phyloP scores from a whole-genome alignment of 2,329 filamentous ascomycete species.

The Cyanodermella asteris region DNA sequence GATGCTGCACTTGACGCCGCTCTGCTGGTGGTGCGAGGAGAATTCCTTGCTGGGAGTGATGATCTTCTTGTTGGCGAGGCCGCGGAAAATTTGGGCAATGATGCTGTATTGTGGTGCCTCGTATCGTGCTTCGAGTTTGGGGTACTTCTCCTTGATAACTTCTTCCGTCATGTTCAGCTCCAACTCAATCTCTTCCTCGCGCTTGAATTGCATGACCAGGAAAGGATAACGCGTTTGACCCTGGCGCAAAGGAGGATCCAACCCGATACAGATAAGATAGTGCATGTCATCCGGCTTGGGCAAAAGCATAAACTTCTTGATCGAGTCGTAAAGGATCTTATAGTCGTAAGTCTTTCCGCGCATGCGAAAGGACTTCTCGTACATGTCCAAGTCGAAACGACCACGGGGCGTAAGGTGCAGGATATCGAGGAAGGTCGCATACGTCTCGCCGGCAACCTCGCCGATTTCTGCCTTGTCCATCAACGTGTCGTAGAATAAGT shows the following conservation, averaged over 20 bases:
- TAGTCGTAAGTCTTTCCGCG: conserved; percentile 99
- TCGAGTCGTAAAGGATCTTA: conserved; percentile 94
- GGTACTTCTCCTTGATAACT: conserved; percentile 6
- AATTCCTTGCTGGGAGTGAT: conserved; percentile 89
- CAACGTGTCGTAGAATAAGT: conserved; percentile 91
- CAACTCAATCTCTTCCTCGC: conserved; percentile 89
- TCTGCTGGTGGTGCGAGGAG: conserved; percentile 63
- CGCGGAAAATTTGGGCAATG: conserved; percentile 85
- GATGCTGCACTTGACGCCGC: conserved; percentile 98
- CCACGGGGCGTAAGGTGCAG: conserved; percentile 95
- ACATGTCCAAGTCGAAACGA: conserved; percentile 99
- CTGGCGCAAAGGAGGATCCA: conserved; percentile 87
- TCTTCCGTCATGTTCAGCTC: conserved; percentile 84
- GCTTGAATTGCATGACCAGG: conserved; percentile 96
- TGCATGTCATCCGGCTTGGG: conserved; percentile 98
- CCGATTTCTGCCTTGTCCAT: conserved; percentile 99
- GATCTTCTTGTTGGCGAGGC: conserved; percentile 84
- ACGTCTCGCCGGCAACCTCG: conserved; percentile 94
- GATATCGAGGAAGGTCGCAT: conserved; percentile 90
- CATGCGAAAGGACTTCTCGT: conserved; percentile 88
- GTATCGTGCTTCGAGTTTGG: conserved; percentile 66
- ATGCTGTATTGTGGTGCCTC: conserved; percentile 87
- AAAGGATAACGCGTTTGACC: conserved; percentile 96
- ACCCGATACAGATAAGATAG: conserved; percentile 77
- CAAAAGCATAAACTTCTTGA: conserved; percentile 97